Evolutionary conservation across 139 green algal species (phyloP), one percentile per base, ranked within the genome.

Genomic region (Yamagishiella unicocca): DNA sequence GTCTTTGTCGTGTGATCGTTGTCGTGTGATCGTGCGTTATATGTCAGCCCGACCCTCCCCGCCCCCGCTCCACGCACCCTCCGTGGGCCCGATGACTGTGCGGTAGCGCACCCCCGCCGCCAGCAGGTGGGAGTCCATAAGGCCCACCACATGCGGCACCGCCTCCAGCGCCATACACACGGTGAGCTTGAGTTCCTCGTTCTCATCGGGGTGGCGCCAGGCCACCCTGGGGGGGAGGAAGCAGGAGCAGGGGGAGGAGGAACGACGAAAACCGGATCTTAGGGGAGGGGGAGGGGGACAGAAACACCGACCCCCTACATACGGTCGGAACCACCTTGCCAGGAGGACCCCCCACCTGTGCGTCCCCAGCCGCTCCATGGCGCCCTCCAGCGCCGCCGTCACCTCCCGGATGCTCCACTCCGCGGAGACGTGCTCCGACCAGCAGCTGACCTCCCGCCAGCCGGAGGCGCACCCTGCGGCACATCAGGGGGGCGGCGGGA

Each of bases 151-250:
- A n/a, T 1, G 14, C 12, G 62, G n/a, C 80, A 77, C 43, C 17
- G 43, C 62, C 19, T 9, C 25, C 80, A 42, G 62, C 45, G 45
- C 21, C 24, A 42, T 27, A 29, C 24, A n/a, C 8, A 79, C 45
- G 3, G 80, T 86, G 5, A 86, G n/a, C 64, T 87, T 87, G 66
- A 87, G 81, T 0, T 25, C 67, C 0, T 87, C 81, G 66, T 79
- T 80, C 46, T 87, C 81, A 0, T 45, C 38, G 0, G 61, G 27
- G 19, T 66, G 10, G 42, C 79, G 79, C 79, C 61, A 76, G 8
- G 2, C 21, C 43, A 85, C 2, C n/a, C 79, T 85, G 78, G 3
- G 42, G 78, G 58, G 33, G 10, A 45, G 31, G 76, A 25, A n/a
- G n/a, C n/a, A n/a, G n/a, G n/a, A n/a, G n/a, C n/a, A n/a, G n/a